Conservation (phyloP, 208 protist genomes). For the Crithidia bombi region DNA sequence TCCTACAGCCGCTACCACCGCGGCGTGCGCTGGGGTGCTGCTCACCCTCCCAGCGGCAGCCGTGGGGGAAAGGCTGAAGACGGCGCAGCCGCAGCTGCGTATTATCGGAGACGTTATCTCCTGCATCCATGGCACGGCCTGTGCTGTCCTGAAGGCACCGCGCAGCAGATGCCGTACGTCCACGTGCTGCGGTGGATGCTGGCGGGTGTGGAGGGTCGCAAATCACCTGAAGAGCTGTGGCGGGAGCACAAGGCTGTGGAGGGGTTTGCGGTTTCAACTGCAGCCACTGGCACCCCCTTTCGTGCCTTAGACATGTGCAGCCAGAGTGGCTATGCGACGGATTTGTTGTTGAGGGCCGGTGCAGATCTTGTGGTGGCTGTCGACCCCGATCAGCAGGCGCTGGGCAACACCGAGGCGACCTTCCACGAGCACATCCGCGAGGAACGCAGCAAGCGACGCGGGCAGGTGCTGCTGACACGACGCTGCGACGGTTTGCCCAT, state of each 20-base stretch:
- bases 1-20: conserved; percentile 79
- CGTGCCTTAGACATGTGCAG: conserved; percentile 72
- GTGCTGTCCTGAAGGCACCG: conserved; percentile 62
- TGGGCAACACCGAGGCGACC: conserved; percentile 71
- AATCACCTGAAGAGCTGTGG: conserved; percentile 32
- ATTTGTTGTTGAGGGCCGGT: conserved; percentile 73
- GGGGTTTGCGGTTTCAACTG: conserved; percentile 33
- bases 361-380: conserved; percentile 51
- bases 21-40: conserved; percentile 79
- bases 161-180: conserved; percentile 78
- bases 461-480: conserved; percentile 18
- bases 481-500: conserved; percentile 34
- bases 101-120: conserved; percentile 47
- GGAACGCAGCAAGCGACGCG: conserved; percentile 25
- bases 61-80: neutral
- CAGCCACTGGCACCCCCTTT: conserved; percentile 31
- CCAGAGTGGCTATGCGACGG: conserved; percentile 71
- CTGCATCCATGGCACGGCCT: conserved; percentile 77
- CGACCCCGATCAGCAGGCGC: conserved; percentile 41
- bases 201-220: neutral
- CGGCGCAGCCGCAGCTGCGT: conserved; percentile 31
- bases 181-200: conserved; percentile 82
- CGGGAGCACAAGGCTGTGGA: conserved; percentile 44
- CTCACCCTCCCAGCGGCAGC: neutral
- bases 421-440: conserved; percentile 62